Base-by-base conservation (phyloP, 768 basidiomycete genomes). In the Lyophyllum shimeji region DNA sequence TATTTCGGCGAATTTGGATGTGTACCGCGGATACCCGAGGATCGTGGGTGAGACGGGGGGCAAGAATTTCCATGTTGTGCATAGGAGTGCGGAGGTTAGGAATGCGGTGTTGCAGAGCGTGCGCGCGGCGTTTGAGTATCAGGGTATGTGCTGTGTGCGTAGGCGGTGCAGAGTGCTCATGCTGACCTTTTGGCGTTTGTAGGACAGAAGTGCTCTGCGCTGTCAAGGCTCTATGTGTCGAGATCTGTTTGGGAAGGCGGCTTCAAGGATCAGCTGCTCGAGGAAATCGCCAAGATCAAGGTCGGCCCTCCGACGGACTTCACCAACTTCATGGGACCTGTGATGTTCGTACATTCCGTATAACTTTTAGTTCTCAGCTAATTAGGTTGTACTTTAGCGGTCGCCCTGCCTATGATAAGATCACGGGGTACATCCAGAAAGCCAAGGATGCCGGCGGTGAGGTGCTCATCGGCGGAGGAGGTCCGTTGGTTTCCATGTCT, bases 41-140 rank as follows among this genome's bases (percentile, higher is more conserved):
- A 90, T 99, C 60, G 95, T 99, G 7, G 97, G 97, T 24, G 96
- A 98, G 80, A 98, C 96, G 7, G 94, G 93, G 25, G 96, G 97
- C 55, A 99, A 98, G 82, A 99, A 99, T 80, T 98, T 95, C 80
- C 97, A 98, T 73, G 61, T 99, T 45, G 77, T 98, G 47, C 97
- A 98, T 72, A 77, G 82, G 52, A 87, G 86, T 13, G 96, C 95
- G 34, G 91, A 97, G 63, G 73, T 97, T 51, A 78, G 77, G 68
- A 95, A 95, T 61, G 93, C 95, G n/a, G 97, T 92, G 48, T 61
- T 90, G 46, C 96, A 98, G 75, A 83, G 79, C 50, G 82, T 98
- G 58, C 82, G 97, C 53, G 90, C 81, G 17, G 95, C 89, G 1
- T 98, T 96, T 71, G 97, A 99, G 73, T 99, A 98, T 71, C 93